phyloP scores from a whole-genome alignment of 2,329 filamentous ascomycete species.

The Fusarium sp. region DNA sequence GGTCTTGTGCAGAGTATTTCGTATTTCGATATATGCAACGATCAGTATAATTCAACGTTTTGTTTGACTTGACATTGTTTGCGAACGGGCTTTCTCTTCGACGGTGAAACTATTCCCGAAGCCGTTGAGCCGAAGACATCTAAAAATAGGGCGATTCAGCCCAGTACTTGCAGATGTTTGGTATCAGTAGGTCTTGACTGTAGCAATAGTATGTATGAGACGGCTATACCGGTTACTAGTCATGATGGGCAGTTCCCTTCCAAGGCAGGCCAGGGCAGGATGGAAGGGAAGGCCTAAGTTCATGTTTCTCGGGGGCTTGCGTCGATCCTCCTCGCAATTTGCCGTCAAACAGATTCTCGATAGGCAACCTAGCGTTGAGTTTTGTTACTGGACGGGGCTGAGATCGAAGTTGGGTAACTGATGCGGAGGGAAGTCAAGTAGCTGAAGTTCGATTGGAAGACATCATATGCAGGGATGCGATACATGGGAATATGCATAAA shows the following conservation, averaged over 20 bases:
- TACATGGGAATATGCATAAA: slow-evolving; percentile 39
- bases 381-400: slow-evolving; percentile 3
- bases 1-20: background rate
- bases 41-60: background rate
- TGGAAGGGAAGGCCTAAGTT: background rate
- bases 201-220: slow-evolving; percentile 35
- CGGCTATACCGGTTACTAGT: slow-evolving; percentile 1
- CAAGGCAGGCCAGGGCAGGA: slow-evolving; percentile 1
- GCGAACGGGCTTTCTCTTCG: background rate
- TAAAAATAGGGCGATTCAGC: slow-evolving; percentile 17
- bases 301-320: slow-evolving; percentile 7
- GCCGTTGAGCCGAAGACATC: background rate
- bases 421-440: background rate
- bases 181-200: background rate
- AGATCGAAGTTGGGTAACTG: slow-evolving; percentile 15
- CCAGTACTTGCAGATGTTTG: slow-evolving; percentile 18
- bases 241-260: background rate
- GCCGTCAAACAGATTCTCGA: slow-evolving; percentile 12
- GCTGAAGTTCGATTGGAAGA: slow-evolving; percentile 4
- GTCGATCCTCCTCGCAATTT: slow-evolving; percentile 35
- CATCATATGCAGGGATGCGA: slow-evolving; percentile 21
- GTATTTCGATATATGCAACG: background rate
- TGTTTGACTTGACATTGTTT: slow-evolving; percentile 5
- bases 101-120: slow-evolving; percentile 31
- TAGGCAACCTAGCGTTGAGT: slow-evolving; percentile 1